A percentile compares a stretch with the other conserved stretches of the same genome.
phyloP scores from a whole-genome alignment of 805 yeast genomes.

The Brettanomyces bruxellensis region DNA sequence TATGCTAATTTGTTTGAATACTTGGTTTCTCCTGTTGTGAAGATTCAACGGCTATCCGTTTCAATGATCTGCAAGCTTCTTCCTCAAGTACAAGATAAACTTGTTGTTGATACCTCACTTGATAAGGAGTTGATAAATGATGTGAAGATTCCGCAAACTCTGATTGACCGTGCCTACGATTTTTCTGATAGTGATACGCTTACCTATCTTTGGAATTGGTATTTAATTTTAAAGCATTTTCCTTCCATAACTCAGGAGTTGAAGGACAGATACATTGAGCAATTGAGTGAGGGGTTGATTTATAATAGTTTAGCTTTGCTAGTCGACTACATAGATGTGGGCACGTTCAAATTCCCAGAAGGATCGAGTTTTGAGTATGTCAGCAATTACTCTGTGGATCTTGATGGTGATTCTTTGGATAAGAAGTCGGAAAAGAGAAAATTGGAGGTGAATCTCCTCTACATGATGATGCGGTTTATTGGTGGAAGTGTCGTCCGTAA shows the following conservation, averaged over 20 bases:
- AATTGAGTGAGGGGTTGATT: conserved; percentile 45
- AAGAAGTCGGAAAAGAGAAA: conserved; percentile 27
- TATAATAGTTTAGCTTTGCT: conserved; percentile 42
- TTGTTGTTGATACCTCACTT: conserved; percentile 55
- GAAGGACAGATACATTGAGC: conserved; percentile 49
- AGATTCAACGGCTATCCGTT: conserved; percentile 37
- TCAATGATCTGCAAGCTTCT: conserved; percentile 32
- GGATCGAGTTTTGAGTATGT: conserved; percentile 18
- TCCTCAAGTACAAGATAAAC: conserved; percentile 41
- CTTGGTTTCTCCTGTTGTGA: conserved; percentile 18
- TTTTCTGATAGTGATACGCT: conserved; percentile 32
- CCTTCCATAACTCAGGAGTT: conserved; percentile 56
- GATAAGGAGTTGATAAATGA: conserved; percentile 28
- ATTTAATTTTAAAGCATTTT: conserved; percentile 51
- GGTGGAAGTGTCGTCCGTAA: conserved; percentile 54
- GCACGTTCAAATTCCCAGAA: conserved; percentile 10
- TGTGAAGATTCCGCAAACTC: conserved; percentile 30
- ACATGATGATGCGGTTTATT: conserved; percentile 36
- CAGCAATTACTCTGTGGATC: conserved; percentile 14
- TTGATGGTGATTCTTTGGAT: conserved; percentile 8
- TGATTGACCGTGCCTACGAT: conserved; percentile 28
- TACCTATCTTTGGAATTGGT: conserved; percentile 60
- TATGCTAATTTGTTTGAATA: conserved; percentile 29
- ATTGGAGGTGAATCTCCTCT: conserved; percentile 42
- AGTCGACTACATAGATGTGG: conserved; percentile 42